A percentile compares a stretch with the other conserved stretches of the same genome.
Evolutionary conservation across 75 land plant genomes (phyloP).

Genomic region (Cunninghamia lanceolata): DNA sequence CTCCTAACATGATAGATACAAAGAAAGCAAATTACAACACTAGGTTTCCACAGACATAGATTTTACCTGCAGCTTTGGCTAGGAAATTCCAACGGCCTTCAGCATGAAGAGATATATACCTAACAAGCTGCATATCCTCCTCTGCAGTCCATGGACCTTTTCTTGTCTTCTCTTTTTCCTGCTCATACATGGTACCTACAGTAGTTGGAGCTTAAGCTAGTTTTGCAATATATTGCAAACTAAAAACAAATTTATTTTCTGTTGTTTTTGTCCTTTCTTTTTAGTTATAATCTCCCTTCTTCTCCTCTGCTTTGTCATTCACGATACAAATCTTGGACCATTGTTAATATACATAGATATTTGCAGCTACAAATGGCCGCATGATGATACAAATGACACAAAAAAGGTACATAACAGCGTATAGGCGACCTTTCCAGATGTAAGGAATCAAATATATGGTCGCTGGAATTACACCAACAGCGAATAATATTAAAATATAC

Average conservation of each 20-base stretch:
- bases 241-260: too few relatives aligned
- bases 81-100: slow-evolving; percentile 48
- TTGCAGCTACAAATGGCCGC: not conserved
- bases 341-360: not conserved
- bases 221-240: too few relatives aligned
- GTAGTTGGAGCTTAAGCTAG: not conserved
- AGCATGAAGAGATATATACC: slow-evolving; percentile 33
- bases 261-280: not conserved
- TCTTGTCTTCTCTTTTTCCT: slow-evolving; percentile 24
- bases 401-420: too few relatives aligned
- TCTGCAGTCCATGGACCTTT: slow-evolving; percentile 59
- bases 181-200: not conserved
- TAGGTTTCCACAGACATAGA: not conserved
- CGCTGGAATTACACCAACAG: not conserved
- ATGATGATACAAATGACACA: too few relatives aligned
- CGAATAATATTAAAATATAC: not conserved
- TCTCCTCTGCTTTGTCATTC: too few relatives aligned
- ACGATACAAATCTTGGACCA: too few relatives aligned
- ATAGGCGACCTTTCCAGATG: not conserved
- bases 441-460: not conserved
- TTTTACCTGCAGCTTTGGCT: slow-evolving; percentile 37
- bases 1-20: not conserved
- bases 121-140: slow-evolving; percentile 38
- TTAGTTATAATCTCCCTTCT: not conserved
- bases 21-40: not conserved